These are phyloP conservation scores for Annulohypoxylon bovei DNA, from an alignment of 495 filamentous ascomycete genomes.

Conservation along the genomic window DNA sequence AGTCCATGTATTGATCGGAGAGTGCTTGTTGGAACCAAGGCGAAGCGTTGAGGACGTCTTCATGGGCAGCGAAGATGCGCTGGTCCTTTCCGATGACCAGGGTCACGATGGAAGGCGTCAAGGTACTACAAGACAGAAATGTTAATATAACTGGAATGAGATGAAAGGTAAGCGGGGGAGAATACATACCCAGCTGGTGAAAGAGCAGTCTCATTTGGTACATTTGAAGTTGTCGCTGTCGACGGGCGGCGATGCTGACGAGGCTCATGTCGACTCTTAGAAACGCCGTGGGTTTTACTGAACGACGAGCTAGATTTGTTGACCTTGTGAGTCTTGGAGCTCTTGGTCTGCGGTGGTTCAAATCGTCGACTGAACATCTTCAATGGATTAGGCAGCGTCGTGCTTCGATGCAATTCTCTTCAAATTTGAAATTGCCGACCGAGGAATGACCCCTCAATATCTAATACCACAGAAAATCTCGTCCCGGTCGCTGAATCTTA, in stretches of 20 bases:
- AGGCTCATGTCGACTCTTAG: conserved; percentile 56
- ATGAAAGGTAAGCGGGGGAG: background rate
- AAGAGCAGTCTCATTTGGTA: conserved; percentile 35
- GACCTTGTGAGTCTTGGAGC: conserved; percentile 53
- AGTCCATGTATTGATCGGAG: conserved; percentile 70
- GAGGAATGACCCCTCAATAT: conserved; percentile 11
- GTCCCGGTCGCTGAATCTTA: background rate
- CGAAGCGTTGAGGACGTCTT: conserved; percentile 80
- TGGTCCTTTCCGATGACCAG: conserved; percentile 79
- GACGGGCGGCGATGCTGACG: conserved; percentile 52
- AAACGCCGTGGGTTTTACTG: conserved; percentile 56
- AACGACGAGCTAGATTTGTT: conserved; percentile 58
- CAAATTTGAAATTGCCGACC: conserved; percentile 6
- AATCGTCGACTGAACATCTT: conserved; percentile 58
- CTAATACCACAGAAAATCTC: background rate
- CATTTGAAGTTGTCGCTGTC: conserved; percentile 45
- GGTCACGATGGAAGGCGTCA: conserved; percentile 79
- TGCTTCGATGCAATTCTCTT: conserved; percentile 10
- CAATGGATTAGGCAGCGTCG: conserved; percentile 26
- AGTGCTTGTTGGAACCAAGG: conserved; percentile 76
- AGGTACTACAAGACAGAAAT: conserved; percentile 53
- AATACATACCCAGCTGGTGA: conserved; percentile 49
- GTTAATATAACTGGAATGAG: background rate
- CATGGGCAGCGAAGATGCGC: conserved; percentile 89
- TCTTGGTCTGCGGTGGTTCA: conserved; percentile 51